Conservation (phyloP, 805 yeast genomes). For the Saccharomycopsis sp. region DNA sequence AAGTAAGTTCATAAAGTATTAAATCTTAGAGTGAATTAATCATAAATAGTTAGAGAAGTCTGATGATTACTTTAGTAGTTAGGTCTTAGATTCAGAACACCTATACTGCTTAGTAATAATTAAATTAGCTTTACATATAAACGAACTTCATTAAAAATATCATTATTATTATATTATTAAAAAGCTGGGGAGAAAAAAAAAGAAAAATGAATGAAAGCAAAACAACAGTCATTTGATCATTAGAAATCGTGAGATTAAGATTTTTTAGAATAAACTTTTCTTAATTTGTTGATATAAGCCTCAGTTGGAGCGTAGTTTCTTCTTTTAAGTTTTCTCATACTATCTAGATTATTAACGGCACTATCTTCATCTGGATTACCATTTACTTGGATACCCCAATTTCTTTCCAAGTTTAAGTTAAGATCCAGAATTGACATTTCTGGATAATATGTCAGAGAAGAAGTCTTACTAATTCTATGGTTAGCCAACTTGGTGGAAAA, state of each 20-base stretch:
- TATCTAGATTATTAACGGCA: conserved; percentile 1
- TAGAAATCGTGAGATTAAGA: not conserved
- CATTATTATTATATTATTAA: too few relatives aligned
- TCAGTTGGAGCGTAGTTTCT: conserved; percentile 15
- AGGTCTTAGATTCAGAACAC: too few relatives aligned
- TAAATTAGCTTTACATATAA: too few relatives aligned
- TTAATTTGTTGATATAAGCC: conserved; percentile 13
- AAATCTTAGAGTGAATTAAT: too few relatives aligned
- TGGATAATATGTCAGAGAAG: not conserved
- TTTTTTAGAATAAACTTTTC: conserved; percentile 10
- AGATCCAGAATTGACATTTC: conserved; percentile 9
- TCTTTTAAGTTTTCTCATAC: conserved; percentile 4
- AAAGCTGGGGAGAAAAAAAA: too few relatives aligned
- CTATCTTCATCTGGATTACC: conserved; percentile 11
- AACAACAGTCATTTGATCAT: too few relatives aligned
- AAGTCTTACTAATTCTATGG: conserved; percentile 6
- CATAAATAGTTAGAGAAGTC: too few relatives aligned
- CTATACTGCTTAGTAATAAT: too few relatives aligned
- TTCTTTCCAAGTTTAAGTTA: conserved; percentile 16
- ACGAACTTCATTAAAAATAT: too few relatives aligned
- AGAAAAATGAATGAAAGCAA: too few relatives aligned
- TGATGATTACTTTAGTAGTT: too few relatives aligned
- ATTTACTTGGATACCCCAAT: conserved; percentile 16
- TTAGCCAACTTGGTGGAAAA: conserved; percentile 15
- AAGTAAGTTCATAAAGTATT: too few relatives aligned